Evolutionary conservation across 2,329 filamentous ascomycete species (phyloP).

Genomic region (Colletotrichum liriopes): DNA sequence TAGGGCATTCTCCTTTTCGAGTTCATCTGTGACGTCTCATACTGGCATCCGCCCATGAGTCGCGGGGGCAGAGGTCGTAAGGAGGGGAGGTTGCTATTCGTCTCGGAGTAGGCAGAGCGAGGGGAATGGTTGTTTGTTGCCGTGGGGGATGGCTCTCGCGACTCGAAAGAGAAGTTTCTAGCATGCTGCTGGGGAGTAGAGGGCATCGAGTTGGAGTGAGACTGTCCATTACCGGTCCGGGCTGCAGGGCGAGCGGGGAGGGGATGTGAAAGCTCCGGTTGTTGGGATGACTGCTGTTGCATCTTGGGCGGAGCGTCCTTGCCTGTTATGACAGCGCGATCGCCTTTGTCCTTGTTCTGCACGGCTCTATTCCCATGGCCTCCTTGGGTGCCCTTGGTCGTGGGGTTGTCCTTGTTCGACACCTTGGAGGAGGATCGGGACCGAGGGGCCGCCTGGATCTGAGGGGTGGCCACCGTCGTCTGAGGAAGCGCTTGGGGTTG

Average conservation of each 20-base stretch:
- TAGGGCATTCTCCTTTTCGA: constrained; percentile 93
- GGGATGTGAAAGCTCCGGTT: constrained; percentile 51
- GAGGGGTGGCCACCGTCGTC: constrained; percentile 66
- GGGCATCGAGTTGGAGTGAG: constrained; percentile 89
- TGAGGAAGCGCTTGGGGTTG: constrained; percentile 65
- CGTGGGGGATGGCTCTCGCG: constrained; percentile 84
- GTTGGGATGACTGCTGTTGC: constrained; percentile 58
- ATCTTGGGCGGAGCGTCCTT: constrained; percentile 69
- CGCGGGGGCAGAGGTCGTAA: constrained; percentile 75
- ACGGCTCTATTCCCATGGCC: constrained; percentile 77
- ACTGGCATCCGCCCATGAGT: constrained; percentile 78
- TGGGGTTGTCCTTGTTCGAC: constrained; percentile 67
- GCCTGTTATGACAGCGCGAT: constrained; percentile 73
- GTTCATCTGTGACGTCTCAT: constrained; percentile 88
- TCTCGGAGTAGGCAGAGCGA: constrained; percentile 91
- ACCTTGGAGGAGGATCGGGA: constrained; percentile 74
- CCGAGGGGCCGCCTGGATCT: constrained; percentile 70
- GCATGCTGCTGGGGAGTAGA: constrained; percentile 94
- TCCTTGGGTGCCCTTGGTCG: constrained; percentile 65
- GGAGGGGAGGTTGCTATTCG: constrained; percentile 81
- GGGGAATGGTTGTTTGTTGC: constrained; percentile 86
- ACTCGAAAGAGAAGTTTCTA: constrained; percentile 85
- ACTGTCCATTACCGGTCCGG: constrained; percentile 48
- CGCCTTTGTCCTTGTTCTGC: constrained; percentile 71
- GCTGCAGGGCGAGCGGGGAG: constrained; percentile 46